phyloP scores from a whole-genome alignment of 495 filamentous ascomycete genomes.

The Aspergillus heteromorphus region DNA sequence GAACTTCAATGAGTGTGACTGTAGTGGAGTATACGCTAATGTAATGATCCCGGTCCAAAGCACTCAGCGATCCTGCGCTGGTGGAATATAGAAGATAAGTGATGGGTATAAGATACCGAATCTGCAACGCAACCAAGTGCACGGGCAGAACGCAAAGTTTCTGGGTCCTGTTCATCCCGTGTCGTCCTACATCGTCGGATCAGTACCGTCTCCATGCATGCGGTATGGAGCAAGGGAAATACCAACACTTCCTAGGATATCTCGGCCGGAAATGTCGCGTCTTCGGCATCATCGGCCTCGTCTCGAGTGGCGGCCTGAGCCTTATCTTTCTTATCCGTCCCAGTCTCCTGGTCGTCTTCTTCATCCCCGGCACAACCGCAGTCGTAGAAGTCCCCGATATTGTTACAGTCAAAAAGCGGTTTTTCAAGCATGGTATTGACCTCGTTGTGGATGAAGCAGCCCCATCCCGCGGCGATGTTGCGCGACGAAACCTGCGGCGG shows the following conservation, averaged over 20 bases:
- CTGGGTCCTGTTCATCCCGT: conserved; percentile 18
- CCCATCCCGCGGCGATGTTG: conserved; percentile 83
- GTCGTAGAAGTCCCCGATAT: conserved; percentile 90
- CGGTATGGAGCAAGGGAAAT: conserved; percentile 3
- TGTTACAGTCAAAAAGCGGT: conserved; percentile 76
- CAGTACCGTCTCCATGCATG: conserved; percentile 8
- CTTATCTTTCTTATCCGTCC: not conserved
- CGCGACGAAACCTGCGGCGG: conserved; percentile 89
- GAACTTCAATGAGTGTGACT: not conserved
- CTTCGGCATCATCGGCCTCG: conserved; percentile 15
- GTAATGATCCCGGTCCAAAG: not conserved
- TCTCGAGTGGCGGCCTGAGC: conserved; percentile 6
- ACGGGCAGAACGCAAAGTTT: not conserved
- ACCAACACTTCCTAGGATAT: conserved; percentile 42
- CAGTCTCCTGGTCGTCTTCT: conserved; percentile 8
- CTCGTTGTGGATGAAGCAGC: conserved; percentile 89
- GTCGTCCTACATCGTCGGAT: conserved; percentile 20
- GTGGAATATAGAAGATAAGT: not conserved
- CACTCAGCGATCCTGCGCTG: conserved; percentile 14
- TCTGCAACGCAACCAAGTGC: not conserved
- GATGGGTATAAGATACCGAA: not conserved
- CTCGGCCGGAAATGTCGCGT: conserved; percentile 24
- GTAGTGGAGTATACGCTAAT: conserved; percentile 1
- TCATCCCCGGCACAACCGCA: conserved; percentile 87
- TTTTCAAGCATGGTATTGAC: conserved; percentile 87